These are phyloP conservation scores for Mycena maculata DNA, from an alignment of 768 basidiomycete genomes.

Conservation along the genomic window DNA sequence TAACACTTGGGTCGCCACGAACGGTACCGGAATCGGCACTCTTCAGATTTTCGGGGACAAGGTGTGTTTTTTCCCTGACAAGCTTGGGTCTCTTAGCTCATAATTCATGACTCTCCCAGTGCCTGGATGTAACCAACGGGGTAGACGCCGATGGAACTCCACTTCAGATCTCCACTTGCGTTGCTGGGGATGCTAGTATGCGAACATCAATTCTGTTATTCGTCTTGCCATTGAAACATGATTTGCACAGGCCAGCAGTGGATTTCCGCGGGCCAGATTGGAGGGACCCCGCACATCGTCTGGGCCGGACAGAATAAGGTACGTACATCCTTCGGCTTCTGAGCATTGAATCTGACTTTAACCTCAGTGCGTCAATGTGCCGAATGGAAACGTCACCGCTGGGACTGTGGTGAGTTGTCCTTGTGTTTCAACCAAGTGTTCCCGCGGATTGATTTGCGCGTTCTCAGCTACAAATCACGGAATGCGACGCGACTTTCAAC, in stretches of 20 bases:
- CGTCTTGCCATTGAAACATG: constrained; percentile 4
- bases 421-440: constrained; percentile 13
- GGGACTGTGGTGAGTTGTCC: constrained; percentile 10
- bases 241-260: constrained; percentile 18
- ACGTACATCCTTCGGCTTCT: neutral
- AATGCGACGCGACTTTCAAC: constrained; percentile 9
- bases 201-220: neutral
- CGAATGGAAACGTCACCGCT: constrained; percentile 11
- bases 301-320: constrained; percentile 22
- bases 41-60: constrained; percentile 19
- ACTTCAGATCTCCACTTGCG: constrained; percentile 14
- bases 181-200: constrained; percentile 13
- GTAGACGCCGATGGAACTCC: constrained; percentile 13
- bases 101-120: constrained; percentile 7
- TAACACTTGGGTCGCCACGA: constrained; percentile 16
- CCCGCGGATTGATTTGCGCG: neutral
- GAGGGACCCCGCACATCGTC: constrained; percentile 10
- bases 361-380: constrained; percentile 15
- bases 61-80: constrained; percentile 12
- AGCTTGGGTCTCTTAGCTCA: constrained; percentile 20
- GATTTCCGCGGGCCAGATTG: constrained; percentile 7
- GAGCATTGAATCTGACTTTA: constrained; percentile 11
- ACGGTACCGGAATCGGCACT: constrained; percentile 2
- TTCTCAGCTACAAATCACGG: constrained; percentile 11
- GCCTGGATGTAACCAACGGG: constrained; percentile 16